Base-by-base conservation (phyloP, 75 land plant species). In the Picea glauca region DNA sequence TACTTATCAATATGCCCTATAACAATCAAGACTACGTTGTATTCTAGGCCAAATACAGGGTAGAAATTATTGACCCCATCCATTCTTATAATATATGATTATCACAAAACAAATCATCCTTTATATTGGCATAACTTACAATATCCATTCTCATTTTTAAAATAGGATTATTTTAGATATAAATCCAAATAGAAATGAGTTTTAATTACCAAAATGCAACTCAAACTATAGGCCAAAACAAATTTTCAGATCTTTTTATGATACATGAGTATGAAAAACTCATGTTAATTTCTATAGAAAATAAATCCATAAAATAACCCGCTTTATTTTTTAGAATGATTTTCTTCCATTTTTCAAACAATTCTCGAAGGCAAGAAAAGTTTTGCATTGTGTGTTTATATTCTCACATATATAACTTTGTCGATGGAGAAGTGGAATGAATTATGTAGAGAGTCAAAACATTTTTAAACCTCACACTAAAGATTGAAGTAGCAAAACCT, bases 1-100 rank as follows among this genome's bases (percentile, higher is more conserved):
- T 93, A 98, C 84, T 98, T 98, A 32, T 95, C 99, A 57, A 96
- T 98, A 35, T 94, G 87, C 2, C 99, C 98, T 4, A 96, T 95
- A 83, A 98, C 95, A 73, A 98, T 82, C 32, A 95, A 96, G 12
- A 96, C 99, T 74, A 98, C 80, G 82, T 98, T 98, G 57, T 98
- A 96, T 54, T 98, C 98, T 72, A 95, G 91, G 2, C 98, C 94
- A 85, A 98, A 98, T 21, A 95, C 85, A 14, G 98, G 98, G 75
- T 98, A 98, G 76, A 98, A 98, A 78, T 85, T 83, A 78, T 91
- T 95, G 4, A 96, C 96, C 81, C 93, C 99, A 57, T 98, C 99
- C 26, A 98, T 88, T 31, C 91, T 95, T 32, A 94, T 98, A 26
- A 98, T 98, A 98, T 98, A 93, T 83, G 80, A 76, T 26, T 12